phyloP scores from a whole-genome alignment of 345 rosid genomes.

The Crucihimalaya himalaica region DNA sequence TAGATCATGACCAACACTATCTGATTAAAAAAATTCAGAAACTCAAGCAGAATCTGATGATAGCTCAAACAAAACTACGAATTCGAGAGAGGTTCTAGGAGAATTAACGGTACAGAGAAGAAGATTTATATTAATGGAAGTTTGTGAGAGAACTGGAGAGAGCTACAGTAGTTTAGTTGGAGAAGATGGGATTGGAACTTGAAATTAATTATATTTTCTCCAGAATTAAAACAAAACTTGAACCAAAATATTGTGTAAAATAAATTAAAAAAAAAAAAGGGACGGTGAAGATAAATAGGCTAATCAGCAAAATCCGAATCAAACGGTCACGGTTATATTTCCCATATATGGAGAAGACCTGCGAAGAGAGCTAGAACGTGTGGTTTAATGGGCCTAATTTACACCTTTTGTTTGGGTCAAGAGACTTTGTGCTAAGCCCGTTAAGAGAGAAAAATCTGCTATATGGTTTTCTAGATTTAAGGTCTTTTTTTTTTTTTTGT shows the following conservation, averaged over 20 bases:
- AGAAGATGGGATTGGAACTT: conserved; percentile 30
- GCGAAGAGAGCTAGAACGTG: not conserved
- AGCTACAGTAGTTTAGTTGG: conserved; percentile 29
- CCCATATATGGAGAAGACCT: conserved; percentile 16
- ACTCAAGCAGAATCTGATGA: not conserved
- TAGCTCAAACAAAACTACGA: not conserved
- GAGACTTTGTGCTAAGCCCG: not conserved
- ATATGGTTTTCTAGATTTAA: too few species aligned
- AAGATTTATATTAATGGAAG: conserved; percentile 1
- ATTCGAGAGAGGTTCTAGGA: conserved; percentile 13
- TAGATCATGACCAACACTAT: conserved; percentile 2
- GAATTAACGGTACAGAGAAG: conserved; percentile 33
- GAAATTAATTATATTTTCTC: conserved; percentile 1
- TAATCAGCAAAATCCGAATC: conserved; percentile 28
- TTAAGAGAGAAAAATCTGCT: conserved; percentile 1
- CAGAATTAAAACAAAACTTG: not conserved
- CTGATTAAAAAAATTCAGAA: not conserved
- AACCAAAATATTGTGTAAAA: not conserved
- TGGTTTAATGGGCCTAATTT: conserved; percentile 19
- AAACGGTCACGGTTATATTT: conserved; percentile 14
- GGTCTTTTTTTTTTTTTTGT: too few species aligned
- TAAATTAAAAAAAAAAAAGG: not conserved
- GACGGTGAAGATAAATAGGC: conserved; percentile 21
- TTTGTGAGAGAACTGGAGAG: not conserved
- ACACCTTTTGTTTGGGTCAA: not conserved